phyloP scores from a whole-genome alignment of 139 green algal species.

The Picochlorum sp. region DNA sequence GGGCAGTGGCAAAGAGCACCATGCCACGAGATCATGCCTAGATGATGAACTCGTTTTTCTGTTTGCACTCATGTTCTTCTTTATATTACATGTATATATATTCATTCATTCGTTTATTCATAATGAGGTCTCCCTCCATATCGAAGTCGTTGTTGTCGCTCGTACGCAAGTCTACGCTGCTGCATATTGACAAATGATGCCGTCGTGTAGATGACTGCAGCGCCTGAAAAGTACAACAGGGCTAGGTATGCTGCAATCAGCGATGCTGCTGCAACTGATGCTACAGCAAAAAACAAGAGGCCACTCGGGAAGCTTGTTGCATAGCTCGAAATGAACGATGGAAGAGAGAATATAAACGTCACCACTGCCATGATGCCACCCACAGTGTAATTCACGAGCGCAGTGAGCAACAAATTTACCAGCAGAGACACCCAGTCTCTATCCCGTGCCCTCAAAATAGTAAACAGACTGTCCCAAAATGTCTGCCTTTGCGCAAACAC shows the following conservation, averaged over 20 bases:
- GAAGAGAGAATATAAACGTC: conserved; percentile 35
- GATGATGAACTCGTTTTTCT: neutral
- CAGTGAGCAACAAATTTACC: conserved; percentile 30
- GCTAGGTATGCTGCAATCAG: conserved; percentile 28
- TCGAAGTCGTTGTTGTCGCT: neutral
- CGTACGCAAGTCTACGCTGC: conserved; percentile 10
- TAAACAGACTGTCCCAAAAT: conserved; percentile 40
- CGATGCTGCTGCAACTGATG: conserved; percentile 13
- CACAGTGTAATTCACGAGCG: conserved; percentile 40
- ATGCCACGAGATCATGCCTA: conserved; percentile 42
- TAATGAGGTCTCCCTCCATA: conserved; percentile 4
- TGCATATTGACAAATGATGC: conserved; percentile 11
- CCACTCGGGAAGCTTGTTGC: conserved; percentile 16
- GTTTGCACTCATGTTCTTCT: neutral
- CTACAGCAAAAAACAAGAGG: conserved; percentile 26
- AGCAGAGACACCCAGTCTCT: conserved; percentile 39
- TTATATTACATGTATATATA: neutral
- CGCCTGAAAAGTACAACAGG: conserved; percentile 26
- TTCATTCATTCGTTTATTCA: conserved; percentile 8
- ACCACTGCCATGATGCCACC: conserved; percentile 39
- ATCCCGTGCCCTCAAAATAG: conserved; percentile 24
- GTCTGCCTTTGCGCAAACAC: conserved; percentile 46
- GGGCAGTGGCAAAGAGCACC: neutral
- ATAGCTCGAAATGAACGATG: conserved; percentile 30
- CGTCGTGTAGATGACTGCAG: conserved; percentile 12